Conservation (phyloP, 2,329 filamentous ascomycete species). For the Beauveria sp. region DNA sequence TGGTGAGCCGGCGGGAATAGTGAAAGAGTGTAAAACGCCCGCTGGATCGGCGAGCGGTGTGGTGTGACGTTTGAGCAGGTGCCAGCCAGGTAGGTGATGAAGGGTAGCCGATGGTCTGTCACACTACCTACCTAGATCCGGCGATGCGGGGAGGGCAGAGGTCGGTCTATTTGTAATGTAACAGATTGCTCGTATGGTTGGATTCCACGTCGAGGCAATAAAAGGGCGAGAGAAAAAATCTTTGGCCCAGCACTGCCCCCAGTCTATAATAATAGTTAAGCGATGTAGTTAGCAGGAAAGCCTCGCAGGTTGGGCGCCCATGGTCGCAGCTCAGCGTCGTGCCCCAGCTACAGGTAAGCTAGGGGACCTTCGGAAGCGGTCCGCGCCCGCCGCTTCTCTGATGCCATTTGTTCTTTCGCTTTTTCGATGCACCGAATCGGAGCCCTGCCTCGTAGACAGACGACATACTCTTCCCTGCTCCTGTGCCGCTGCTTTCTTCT, state of each 20-base stretch:
- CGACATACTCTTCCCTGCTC: neutral
- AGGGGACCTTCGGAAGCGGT: neutral
- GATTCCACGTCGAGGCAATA: neutral
- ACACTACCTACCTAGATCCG: neutral
- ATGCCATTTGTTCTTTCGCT: neutral
- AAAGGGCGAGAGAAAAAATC: neutral
- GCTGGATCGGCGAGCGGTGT: conserved; percentile 6
- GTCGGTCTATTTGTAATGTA: neutral
- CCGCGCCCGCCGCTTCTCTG: neutral
- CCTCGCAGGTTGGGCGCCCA: conserved; percentile 3
- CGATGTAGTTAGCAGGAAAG: neutral
- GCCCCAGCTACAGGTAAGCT: neutral
- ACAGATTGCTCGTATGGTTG: neutral
- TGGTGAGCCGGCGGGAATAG: neutral
- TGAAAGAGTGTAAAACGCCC: neutral
- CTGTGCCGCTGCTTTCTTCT: neutral
- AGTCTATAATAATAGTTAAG: neutral
- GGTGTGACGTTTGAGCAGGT: conserved; percentile 1
- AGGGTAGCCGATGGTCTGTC: neutral
- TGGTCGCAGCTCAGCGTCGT: neutral
- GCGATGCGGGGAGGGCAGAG: neutral
- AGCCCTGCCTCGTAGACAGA: neutral
- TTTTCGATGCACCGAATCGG: conserved; percentile 4
- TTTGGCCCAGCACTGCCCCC: conserved; percentile 1
- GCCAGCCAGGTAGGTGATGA: neutral